phyloP scores from a whole-genome alignment of 2,329 filamentous ascomycete genomes.

The Scedosporium boydii region DNA sequence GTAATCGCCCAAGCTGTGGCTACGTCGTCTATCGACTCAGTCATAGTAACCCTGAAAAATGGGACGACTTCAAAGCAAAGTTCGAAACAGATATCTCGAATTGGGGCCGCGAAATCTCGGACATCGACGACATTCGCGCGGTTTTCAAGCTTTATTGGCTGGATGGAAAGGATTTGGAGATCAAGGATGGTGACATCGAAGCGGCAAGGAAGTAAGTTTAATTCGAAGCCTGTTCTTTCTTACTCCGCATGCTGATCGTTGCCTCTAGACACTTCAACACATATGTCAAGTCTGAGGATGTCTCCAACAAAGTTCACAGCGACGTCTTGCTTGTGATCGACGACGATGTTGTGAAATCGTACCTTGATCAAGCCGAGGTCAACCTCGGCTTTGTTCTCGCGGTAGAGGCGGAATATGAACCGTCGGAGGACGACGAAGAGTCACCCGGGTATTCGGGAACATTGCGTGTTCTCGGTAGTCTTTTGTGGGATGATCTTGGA shows the following conservation, averaged over 20 bases:
- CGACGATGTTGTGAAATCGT: constrained; percentile 16
- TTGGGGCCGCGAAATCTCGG: constrained; percentile 13
- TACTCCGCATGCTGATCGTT: not conserved
- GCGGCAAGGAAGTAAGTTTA: not conserved
- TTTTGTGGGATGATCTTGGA: constrained; percentile 16
- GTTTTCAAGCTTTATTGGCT: constrained; percentile 1
- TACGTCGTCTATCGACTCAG: constrained; percentile 16
- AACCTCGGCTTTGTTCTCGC: not conserved
- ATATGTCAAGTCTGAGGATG: not conserved
- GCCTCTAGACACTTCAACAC: not conserved
- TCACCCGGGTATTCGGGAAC: constrained; percentile 14
- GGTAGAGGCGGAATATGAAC: constrained; percentile 4
- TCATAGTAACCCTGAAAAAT: constrained; percentile 12
- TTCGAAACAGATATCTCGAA: constrained; percentile 16
- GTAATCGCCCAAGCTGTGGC: constrained; percentile 10
- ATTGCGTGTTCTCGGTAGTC: constrained; percentile 13
- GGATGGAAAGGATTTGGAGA: constrained; percentile 3
- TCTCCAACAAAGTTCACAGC: not conserved
- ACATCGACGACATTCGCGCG: not conserved
- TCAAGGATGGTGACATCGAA: not conserved
- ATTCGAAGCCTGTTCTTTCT: not conserved
- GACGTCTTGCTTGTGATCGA: constrained; percentile 15
- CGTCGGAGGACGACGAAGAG: not conserved
- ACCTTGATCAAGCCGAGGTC: constrained; percentile 10
- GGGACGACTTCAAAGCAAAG: constrained; percentile 15